Evolutionary conservation across 495 filamentous ascomycete genomes (phyloP), one percentile per base, ranked within the genome.

Genomic region (Mycothermus thermophilus): DNA sequence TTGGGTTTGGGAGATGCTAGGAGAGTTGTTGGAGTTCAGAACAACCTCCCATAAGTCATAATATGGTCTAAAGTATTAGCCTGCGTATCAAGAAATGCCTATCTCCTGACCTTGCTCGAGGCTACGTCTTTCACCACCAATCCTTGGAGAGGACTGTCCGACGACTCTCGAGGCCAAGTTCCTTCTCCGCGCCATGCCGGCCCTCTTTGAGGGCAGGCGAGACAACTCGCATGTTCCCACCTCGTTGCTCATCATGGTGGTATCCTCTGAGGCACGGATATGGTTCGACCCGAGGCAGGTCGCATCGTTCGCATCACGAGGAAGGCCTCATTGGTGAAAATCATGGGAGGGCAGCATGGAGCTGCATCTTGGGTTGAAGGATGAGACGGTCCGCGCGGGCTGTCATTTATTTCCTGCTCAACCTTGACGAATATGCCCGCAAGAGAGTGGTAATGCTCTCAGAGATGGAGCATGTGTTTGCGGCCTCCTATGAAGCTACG

Each of bases 231-330:
- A 20, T 13, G 20, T 36, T 32, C 29, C 33, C 29, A 34, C 32
- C 28, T 21, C 35, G 14, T 29, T 43, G 45, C 44, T n/a, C n/a
- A 40, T 14, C 15, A 17, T 27, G 32, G 47, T 37, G 42, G 47
- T 40, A 34, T 31, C 27, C 21, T 17, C 26, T 14, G 34, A 32
- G 43, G 32, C 41, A 40, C 35, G 31, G 49, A 55, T 47, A 55
- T 50, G 52, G 52, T 47, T 23, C 50, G 48, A 34, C 25, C 50
- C 50, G 50, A 39, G 23, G 32, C 32, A 44, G 34, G 42, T 55
- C 25, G 52, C 40, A 47, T 51, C 47, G 42, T 26, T 12, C 27
- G 24, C 46, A 40, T 51, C 46, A 52, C 46, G 38, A 46, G 44
- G 35, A 16, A 9, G 19, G 19, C 31, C 37, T 43, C 43, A 52